Evolutionary conservation across 2,329 filamentous ascomycete genomes (phyloP).

Genomic region (Hypoxylon sp.): DNA sequence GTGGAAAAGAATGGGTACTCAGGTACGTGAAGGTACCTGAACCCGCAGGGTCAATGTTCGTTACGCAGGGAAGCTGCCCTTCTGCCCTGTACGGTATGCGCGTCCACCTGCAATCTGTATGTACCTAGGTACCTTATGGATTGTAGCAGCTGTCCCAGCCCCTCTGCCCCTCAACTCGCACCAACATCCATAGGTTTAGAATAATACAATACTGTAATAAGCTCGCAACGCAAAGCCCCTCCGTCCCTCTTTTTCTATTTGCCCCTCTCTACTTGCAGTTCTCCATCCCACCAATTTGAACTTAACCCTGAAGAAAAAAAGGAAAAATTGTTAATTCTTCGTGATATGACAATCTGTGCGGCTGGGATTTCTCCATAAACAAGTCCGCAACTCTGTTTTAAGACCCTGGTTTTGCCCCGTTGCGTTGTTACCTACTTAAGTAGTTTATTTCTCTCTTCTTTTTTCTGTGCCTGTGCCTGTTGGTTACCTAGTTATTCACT

Average conservation of each 20-base stretch:
- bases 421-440: constrained; percentile 1
- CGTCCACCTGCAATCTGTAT: too few relatives aligned
- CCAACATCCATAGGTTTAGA: constrained; percentile 27
- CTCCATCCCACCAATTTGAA: constrained; percentile 37
- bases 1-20: constrained; percentile 25
- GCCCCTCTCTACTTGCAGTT: constrained; percentile 32
- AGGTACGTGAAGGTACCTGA: constrained; percentile 1
- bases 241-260: constrained; percentile 19
- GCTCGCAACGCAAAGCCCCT: constrained; percentile 27
- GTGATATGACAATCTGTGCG: constrained; percentile 33
- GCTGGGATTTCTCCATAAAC: constrained; percentile 28
- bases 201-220: constrained; percentile 19
- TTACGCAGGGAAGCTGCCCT: constrained; percentile 26
- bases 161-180: too few relatives aligned
- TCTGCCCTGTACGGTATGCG: too few relatives aligned
- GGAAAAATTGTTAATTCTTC: constrained; percentile 20
- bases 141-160: constrained; percentile 27
- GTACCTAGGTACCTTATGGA: not conserved
- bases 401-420: constrained; percentile 15
- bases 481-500: not conserved
- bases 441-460: not conserved
- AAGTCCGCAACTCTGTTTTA: constrained; percentile 25
- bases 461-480: not conserved
- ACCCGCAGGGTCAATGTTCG: constrained; percentile 28
- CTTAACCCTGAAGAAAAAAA: constrained; percentile 28